Percentiles rank a stretch among this genome's conserved stretches.
phyloP scores from a whole-genome alignment of 2,329 filamentous ascomycete genomes.

The Epichloe sibirici region DNA sequence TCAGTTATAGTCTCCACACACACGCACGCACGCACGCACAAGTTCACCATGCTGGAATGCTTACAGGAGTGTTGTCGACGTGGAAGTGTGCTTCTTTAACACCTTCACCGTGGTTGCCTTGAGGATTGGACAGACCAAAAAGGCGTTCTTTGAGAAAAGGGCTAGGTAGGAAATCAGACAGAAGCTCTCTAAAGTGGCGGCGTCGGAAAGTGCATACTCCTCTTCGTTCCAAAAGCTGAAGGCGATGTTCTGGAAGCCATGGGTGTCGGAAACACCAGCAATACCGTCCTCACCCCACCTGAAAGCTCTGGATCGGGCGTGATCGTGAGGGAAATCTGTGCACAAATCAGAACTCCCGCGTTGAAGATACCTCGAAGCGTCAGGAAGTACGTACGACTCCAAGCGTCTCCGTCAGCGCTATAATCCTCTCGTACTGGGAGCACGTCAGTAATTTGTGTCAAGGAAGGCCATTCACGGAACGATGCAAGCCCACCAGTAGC shows the following conservation, averaged over 20 bases:
- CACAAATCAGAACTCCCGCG: slow-evolving; percentile 2
- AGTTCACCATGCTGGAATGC: slow-evolving; percentile 11
- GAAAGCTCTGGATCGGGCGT: slow-evolving; percentile 78
- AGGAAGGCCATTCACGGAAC: neutral
- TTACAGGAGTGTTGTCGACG: slow-evolving; percentile 76
- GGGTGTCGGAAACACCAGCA: slow-evolving; percentile 82
- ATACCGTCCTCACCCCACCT: slow-evolving; percentile 97
- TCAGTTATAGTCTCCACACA: slow-evolving; percentile 10
- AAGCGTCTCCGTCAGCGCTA: slow-evolving; percentile 77
- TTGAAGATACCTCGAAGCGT: slow-evolving; percentile 2
- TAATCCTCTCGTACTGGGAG: slow-evolving; percentile 74
- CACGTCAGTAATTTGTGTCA: slow-evolving; percentile 13
- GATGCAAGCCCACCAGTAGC: slow-evolving; percentile 56
- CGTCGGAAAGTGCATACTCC: slow-evolving; percentile 45
- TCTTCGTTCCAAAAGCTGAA: slow-evolving; percentile 98
- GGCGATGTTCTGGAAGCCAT: slow-evolving; percentile 81
- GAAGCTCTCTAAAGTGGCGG: no score
- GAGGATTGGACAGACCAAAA: slow-evolving; percentile 89
- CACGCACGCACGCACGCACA: neutral
- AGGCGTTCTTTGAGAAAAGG: slow-evolving; percentile 90
- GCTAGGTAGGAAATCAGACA: slow-evolving; percentile 30
- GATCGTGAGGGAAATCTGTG: slow-evolving; percentile 83
- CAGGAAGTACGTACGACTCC: slow-evolving; percentile 61
- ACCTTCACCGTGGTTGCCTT: slow-evolving; percentile 94
- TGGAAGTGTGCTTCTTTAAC: slow-evolving; percentile 97